Evolutionary conservation across 345 rosid species (phyloP).

Genomic region (Moringa oleifera): DNA sequence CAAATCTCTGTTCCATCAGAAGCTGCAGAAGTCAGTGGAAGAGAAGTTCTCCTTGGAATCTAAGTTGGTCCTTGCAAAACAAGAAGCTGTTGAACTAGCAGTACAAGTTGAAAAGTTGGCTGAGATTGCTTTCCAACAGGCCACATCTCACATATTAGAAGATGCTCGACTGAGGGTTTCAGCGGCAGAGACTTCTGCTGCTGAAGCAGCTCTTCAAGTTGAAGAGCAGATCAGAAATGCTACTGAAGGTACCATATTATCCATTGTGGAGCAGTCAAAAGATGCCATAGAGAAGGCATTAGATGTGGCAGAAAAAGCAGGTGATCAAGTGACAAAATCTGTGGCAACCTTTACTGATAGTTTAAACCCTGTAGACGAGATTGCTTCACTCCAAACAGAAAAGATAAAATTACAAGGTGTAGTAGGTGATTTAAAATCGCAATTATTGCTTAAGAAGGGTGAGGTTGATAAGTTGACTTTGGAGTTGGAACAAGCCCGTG

Average conservation of each 20-base stretch:
- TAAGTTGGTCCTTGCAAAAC: constrained; percentile 34
- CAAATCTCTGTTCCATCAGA: constrained; percentile 28
- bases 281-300: constrained; percentile 38
- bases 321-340: constrained; percentile 31
- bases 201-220: constrained; percentile 29
- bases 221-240: constrained; percentile 39
- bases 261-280: constrained; percentile 40
- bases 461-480: constrained; percentile 34
- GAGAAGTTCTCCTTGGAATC: constrained; percentile 35
- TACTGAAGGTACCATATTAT: constrained; percentile 30
- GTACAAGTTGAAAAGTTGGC: constrained; percentile 43
- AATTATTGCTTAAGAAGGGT: constrained; percentile 23
- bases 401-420: constrained; percentile 23
- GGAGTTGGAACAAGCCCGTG: constrained; percentile 29
- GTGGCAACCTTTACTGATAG: constrained; percentile 18
- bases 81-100: constrained; percentile 43
- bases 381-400: constrained; percentile 29
- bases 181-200: constrained; percentile 42
- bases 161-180: constrained; percentile 35
- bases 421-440: constrained; percentile 33
- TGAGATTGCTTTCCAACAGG: constrained; percentile 35
- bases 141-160: constrained; percentile 34
- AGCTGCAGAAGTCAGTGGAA: constrained; percentile 32
- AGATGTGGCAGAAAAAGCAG: constrained; percentile 30
- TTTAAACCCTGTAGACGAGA: constrained; percentile 24